These are phyloP conservation scores for Nepenthes alata DNA, from an alignment of 179 eudicot species.

Conservation along the genomic window DNA sequence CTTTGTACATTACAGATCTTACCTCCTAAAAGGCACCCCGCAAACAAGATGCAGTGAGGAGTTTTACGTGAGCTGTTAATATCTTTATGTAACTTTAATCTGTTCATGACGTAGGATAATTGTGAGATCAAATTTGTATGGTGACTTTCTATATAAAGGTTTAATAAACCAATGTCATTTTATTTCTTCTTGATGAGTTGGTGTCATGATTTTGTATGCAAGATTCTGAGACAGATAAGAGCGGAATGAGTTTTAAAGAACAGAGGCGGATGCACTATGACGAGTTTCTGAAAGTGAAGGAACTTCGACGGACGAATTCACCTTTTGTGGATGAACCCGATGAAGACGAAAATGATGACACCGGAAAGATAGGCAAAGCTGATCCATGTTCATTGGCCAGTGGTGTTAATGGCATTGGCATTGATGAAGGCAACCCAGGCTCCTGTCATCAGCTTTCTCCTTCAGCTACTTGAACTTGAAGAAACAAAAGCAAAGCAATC, in stretches of 20 bases:
- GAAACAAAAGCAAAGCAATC: background rate
- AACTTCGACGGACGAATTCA: constrained; percentile 49
- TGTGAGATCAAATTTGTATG: too few relatives aligned
- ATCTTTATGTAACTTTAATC: too few relatives aligned
- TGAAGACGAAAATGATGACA: constrained; percentile 23
- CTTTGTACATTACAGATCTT: too few relatives aligned
- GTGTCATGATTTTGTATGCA: constrained; percentile 2
- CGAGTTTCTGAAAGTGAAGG: constrained; percentile 72
- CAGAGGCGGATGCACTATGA: constrained; percentile 78
- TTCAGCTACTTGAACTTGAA: constrained; percentile 13
- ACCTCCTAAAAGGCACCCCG: too few relatives aligned
- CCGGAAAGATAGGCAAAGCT: constrained; percentile 5
- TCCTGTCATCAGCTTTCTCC: constrained; percentile 5
- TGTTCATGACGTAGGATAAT: too few relatives aligned
- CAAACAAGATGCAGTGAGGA: too few relatives aligned
- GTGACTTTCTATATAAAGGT: too few relatives aligned
- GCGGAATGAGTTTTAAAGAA: constrained; percentile 46
- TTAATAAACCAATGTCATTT: too few relatives aligned
- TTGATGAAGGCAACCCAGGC: constrained; percentile 5
- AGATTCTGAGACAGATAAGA: constrained; percentile 38
- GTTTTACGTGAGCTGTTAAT: too few relatives aligned
- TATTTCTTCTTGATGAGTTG: background rate
- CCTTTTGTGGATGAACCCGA: constrained; percentile 35
- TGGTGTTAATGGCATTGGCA: constrained; percentile 14
- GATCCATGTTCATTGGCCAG: constrained; percentile 19